A percentile compares a stretch with the other conserved stretches of the same genome.
phyloP scores from a whole-genome alignment of 495 filamentous ascomycete genomes.

The Penicillium alfredii region DNA sequence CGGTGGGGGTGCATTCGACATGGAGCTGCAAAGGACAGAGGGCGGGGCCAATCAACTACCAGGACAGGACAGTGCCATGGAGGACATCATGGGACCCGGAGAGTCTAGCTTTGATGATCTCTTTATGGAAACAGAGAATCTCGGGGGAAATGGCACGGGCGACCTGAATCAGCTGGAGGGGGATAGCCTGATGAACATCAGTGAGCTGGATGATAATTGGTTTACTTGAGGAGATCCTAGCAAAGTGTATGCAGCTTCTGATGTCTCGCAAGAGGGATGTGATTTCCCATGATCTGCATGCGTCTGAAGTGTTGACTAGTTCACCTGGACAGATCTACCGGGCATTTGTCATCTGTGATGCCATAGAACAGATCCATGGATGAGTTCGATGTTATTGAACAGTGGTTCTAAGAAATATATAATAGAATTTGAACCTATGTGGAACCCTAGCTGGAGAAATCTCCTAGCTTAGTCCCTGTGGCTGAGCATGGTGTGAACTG shows the following conservation, averaged over 20 bases:
- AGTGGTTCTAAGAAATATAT: too few relatives aligned
- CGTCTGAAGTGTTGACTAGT: slow-evolving; percentile 5
- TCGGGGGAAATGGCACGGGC: slow-evolving; percentile 27
- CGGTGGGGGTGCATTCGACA: slow-evolving; percentile 39
- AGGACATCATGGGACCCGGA: slow-evolving; percentile 41
- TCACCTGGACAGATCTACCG: slow-evolving; percentile 1
- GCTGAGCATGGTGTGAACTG: too few relatives aligned
- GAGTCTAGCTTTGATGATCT: slow-evolving; percentile 48
- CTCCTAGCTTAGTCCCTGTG: too few relatives aligned
- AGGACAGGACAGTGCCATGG: slow-evolving; percentile 15
- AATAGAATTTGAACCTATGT: too few relatives aligned
- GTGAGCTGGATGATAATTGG: slow-evolving; percentile 43
- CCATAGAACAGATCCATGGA: too few relatives aligned
- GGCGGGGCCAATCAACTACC: slow-evolving; percentile 10
- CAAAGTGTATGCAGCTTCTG: neutral
- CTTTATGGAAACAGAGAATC: slow-evolving; percentile 42
- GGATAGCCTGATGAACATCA: slow-evolving; percentile 38
- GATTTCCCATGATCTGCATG: slow-evolving; percentile 15
- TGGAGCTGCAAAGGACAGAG: slow-evolving; percentile 33
- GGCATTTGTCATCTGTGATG: neutral
- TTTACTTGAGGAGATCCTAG: slow-evolving; percentile 24
- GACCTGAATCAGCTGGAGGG: slow-evolving; percentile 38
- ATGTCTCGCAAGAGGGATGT: neutral
- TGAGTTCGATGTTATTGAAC: too few relatives aligned
- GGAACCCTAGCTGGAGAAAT: too few relatives aligned